Base-by-base conservation (phyloP, 2,329 filamentous ascomycete species). In the Ophiocordyceps sinensis region DNA sequence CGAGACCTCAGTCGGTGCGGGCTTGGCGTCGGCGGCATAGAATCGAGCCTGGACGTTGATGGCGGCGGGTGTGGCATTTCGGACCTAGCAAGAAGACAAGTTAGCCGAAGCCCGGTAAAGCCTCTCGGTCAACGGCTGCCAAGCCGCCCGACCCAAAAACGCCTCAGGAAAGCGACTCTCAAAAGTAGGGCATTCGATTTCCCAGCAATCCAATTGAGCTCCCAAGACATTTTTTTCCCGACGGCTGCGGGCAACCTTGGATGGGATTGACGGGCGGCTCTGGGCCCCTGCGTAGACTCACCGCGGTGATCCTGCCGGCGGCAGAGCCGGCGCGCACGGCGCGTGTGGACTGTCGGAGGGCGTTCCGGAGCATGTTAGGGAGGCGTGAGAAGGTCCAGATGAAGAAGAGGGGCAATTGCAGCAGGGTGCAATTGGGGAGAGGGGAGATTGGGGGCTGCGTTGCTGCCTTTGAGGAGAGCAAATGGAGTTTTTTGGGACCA, bases 1-100 rank as follows among this genome's bases (percentile, higher is more conserved):
- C 57, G 91, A 96, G 59, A 96, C 89, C 77, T 98, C 91, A 60
- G 89, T 98, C 58, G 91, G 91, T 47, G 87, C 70, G 60, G 91
- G 87, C 79, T 96, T 96, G 56, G 85, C 83, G 62, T 94, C 88
- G 69, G 81, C 72, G 64, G 86, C 89, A 72, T 94, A 96, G 68
- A 77, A 77, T 71, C 91, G 85, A 66, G 79, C 68, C 44, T 47
- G 47, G 60, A 76, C 72, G 73, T 78, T 82, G 73, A 81, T 70
- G 66, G 76, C 74, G 65, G 77, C 80, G 64, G 87, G 85, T 71
- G 78, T 76, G 73, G 79, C 81, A 75, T 82, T 82, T 78, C 88
- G 88, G 68, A 78, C 75, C 89, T 95, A 28, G 21, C 56, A 58
- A 66, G 70, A 72, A 71, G 64, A 62, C 56, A 55, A 62, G 67